These are phyloP conservation scores for Vanilla planifolia DNA, from an alignment of 106 monocot genomes.

Conservation along the genomic window DNA sequence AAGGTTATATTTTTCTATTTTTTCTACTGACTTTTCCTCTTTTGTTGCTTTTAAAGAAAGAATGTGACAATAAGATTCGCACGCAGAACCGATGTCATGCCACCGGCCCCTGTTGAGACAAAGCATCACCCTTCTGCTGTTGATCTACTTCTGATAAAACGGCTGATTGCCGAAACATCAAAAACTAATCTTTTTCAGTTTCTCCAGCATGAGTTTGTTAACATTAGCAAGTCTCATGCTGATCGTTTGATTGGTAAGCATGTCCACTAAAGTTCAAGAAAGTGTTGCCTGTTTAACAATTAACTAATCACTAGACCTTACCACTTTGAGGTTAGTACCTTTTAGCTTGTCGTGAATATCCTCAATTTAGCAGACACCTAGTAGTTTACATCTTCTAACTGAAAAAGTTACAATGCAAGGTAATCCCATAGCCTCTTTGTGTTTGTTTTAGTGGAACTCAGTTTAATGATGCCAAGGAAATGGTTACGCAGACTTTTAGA, in stretches of 20 bases:
- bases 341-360: too few species aligned
- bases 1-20: neutral
- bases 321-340: neutral
- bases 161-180: constrained; percentile 82
- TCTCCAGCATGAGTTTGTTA: constrained; percentile 98
- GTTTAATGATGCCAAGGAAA: too few species aligned
- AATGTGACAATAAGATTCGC: constrained; percentile 75
- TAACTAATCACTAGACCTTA: neutral
- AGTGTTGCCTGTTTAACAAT: neutral
- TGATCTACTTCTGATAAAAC: constrained; percentile 93
- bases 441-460: too few species aligned
- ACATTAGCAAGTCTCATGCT: constrained; percentile 86
- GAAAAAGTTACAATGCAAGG: too few species aligned
- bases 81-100: constrained; percentile 93
- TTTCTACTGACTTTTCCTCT: constrained; percentile 5
- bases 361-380: too few species aligned
- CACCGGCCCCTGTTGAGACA: constrained; percentile 88
- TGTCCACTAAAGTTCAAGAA: neutral
- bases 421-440: too few species aligned
- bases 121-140: constrained; percentile 99
- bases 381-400: too few species aligned
- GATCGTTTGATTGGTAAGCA: constrained; percentile 87
- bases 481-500: too few species aligned
- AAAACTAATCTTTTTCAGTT: constrained; percentile 88
- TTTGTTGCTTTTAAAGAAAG: constrained; percentile 44